Conservation (phyloP, 495 filamentous ascomycete species). For the Cercophora samala region DNA sequence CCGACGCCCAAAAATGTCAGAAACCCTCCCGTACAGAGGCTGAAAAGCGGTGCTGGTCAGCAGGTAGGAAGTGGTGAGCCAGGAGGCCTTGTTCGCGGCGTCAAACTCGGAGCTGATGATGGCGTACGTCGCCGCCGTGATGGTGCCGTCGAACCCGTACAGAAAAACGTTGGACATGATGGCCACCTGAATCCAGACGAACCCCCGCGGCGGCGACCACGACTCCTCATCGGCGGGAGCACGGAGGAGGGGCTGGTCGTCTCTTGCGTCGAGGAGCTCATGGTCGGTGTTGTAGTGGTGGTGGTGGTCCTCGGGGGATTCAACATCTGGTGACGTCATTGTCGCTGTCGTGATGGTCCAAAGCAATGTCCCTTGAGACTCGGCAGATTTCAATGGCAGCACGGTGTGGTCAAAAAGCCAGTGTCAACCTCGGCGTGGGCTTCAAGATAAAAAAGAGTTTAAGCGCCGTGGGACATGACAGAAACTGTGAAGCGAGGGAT, state of each 20-base stretch:
- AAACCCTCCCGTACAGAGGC: slow-evolving; percentile 44
- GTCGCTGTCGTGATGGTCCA: background rate
- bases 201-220: slow-evolving; percentile 39
- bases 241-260: slow-evolving; percentile 37
- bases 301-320: background rate
- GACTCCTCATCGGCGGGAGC: slow-evolving; percentile 30
- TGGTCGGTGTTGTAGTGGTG: background rate
- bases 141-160: slow-evolving; percentile 63
- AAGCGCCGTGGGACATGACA: background rate
- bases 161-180: slow-evolving; percentile 67
- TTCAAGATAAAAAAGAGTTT: background rate
- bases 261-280: background rate
- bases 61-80: slow-evolving; percentile 73
- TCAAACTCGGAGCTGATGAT: slow-evolving; percentile 58
- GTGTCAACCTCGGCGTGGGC: background rate
- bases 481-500: no score
- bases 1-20: slow-evolving; percentile 53
- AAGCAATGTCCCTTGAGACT: background rate
- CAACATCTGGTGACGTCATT: slow-evolving; percentile 8
- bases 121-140: slow-evolving; percentile 63
- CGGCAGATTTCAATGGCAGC: no score
- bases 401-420: no score
- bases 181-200: slow-evolving; percentile 49
- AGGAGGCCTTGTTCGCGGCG: slow-evolving; percentile 52
- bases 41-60: slow-evolving; percentile 70